Percentiles rank a stretch among this genome's conserved stretches.
These are phyloP conservation scores for Exophiala spinifera DNA, from an alignment of 2,329 filamentous ascomycete species.

Conservation along the genomic window DNA sequence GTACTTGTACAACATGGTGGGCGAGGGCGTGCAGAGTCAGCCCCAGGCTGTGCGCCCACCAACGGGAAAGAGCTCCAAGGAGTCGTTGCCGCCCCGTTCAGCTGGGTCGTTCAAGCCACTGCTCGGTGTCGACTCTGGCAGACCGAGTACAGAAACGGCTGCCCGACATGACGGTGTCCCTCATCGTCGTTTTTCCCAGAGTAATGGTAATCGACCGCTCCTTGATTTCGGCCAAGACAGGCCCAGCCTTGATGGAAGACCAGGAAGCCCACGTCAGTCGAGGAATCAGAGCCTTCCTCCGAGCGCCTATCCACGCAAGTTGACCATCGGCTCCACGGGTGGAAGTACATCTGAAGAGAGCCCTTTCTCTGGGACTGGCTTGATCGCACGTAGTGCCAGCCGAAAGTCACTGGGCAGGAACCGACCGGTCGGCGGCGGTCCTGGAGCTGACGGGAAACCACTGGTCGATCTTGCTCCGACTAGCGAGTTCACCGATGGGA, in stretches of 20 bases:
- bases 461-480: constrained; percentile 43
- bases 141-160: constrained; percentile 1
- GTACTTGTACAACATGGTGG: constrained; percentile 76
- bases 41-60: constrained; percentile 4
- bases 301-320: constrained; percentile 11
- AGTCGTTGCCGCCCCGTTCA: constrained; percentile 57
- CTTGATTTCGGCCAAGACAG: constrained; percentile 14
- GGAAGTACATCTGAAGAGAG: constrained; percentile 5
- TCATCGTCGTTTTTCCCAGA: constrained; percentile 10
- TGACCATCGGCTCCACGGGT: constrained; percentile 5
- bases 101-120: constrained; percentile 67
- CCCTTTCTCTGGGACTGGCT: constrained; percentile 25
- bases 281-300: constrained; percentile 6
- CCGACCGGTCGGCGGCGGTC: constrained; percentile 18
- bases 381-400: constrained; percentile 25
- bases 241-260: constrained; percentile 7
- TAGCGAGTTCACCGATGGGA: constrained; percentile 46
- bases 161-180: not conserved
- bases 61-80: constrained; percentile 38
- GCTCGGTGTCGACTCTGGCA: constrained; percentile 53
- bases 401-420: constrained; percentile 17
- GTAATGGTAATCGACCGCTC: constrained; percentile 11
- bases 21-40: constrained; percentile 47
- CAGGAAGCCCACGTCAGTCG: constrained; percentile 2
- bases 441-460: constrained; percentile 32